Conservation (phyloP, 371 early-diverging fungal genomes). For the Apophysomyces variabilis region DNA sequence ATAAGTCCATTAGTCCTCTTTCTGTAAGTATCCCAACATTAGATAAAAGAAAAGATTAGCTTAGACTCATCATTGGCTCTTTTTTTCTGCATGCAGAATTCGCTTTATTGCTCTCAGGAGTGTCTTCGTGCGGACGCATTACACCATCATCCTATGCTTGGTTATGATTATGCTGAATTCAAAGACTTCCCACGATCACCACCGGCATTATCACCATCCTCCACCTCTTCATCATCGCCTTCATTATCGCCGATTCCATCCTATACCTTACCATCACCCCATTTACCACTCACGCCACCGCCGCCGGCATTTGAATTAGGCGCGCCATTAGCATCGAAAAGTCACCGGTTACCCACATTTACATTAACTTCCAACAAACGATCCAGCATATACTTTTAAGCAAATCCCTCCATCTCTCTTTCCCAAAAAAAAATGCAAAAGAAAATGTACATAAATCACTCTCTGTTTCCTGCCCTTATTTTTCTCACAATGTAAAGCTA, state of each 20-base stretch:
- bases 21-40: not conserved
- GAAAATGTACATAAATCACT: not conserved
- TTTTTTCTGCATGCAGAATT: slow-evolving; percentile 17
- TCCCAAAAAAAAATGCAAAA: not conserved
- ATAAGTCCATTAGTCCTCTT: not conserved
- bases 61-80: not conserved
- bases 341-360: not conserved
- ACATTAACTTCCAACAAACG: not conserved
- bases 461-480: not conserved
- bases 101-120: slow-evolving; percentile 33
- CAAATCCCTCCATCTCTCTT: not conserved
- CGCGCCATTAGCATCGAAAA: not conserved
- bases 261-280: not conserved
- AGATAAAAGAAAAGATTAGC: too few species aligned
- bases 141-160: slow-evolving; percentile 25
- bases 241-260: not conserved
- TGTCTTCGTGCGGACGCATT: slow-evolving; percentile 29
- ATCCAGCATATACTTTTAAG: not conserved
- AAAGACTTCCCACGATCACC: slow-evolving; percentile 15
- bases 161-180: slow-evolving; percentile 25
- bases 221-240: not conserved
- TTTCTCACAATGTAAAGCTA: not conserved
- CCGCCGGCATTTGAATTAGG: not conserved
- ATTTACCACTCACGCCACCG: not conserved
- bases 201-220: not conserved